Evolutionary conservation across 345 rosid species (phyloP), one percentile per base, ranked within the genome.

Genomic region (Citrus unshiu): DNA sequence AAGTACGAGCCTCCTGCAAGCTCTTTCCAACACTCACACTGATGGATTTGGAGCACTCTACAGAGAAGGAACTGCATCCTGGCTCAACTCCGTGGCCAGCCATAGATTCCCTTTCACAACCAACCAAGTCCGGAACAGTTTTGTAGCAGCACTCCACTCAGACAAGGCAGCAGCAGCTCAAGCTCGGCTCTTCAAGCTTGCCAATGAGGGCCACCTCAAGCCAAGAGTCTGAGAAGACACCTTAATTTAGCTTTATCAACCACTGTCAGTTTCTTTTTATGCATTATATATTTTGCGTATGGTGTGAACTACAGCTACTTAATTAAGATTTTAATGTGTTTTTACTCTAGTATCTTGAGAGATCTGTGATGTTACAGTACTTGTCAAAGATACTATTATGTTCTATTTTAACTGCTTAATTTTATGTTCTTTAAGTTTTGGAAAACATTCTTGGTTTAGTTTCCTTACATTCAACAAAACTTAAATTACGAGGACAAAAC

Each of bases 21-120:
- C 98, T 19, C 97, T 96, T 72, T 89, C 98, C 58, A 93, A 93
- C 86, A 83, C 87, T 5, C 89, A 92, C 3, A 75, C 73, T 1
- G 97, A 95, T 78, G 89, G 94, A 29, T 75, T 88, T 40, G 98
- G 98, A 0, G 73, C 83, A 4, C 98, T 95, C 70, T 95, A 88
- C 85, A 83, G 99, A 66, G 96, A 97, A 93, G 99, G 97, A 19
- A 91, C 98, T 59, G 99, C 99, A 16, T 83, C 99, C 32, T 86
- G 92, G 80, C 89, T 97, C 77, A 94, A 97, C 86, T 97, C 99
- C 78, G 78, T 97, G 96, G 93, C 84, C 1, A 88, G 74, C 84
- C 34, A 77, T 72, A 88, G 70, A 85, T 97, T 97, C 83, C 90
- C 97, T 73, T 88, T 84, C 87, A 83, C 93, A 0, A 88, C 98